Base-by-base conservation (phyloP, 1,284 basidiomycete genomes). In the Phellinidium pouzarii region DNA sequence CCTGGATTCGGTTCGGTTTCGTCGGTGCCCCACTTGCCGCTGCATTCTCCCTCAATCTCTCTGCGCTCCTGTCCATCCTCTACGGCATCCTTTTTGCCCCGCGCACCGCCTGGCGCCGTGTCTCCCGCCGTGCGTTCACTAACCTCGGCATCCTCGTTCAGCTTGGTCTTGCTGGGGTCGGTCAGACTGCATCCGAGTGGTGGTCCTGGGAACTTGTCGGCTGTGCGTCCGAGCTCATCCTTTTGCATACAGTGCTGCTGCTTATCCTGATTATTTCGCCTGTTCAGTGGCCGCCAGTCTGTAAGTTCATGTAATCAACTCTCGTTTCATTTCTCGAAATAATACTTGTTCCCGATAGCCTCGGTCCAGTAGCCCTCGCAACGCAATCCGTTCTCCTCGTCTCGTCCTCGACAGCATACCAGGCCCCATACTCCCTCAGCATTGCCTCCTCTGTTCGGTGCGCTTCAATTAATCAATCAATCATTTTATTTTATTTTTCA, bases 11-110 rank as follows among this genome's bases (percentile, higher is more conserved):
- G 14, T 72, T 98, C 1, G 95, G 95, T 6, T 99, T 94, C 68
- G 82, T 93, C 54, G 95, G 95, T 7, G 94, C 94, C 1, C 94
- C 95, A 0, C 75, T 97, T 34, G 90, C 94, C 0, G 92, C 91
- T 0, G 87, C 89, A 0, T 77, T 95, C 55, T 90, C 88, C 2
- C 91, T 92, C 73, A 95, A 93, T 68, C 72, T 95, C 27, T 86
- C 94, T 54, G 79, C 83, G 8, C 40, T 87, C 36, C 64, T 82
- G 42, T 87, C 83, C 1, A 65, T 91, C 36, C 52, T 76, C n/a
- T 95, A 93, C 63, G 87, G 85, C 11, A 57, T 88, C 8, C 80
- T 82, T 62, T 83, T 82, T 58, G 84, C 86, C 0, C 87, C 91
- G 0, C 70, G 74, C 36, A 87, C 83, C 0, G 92, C 93, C 0